phyloP scores from a whole-genome alignment of 306 rosid species.

The Lagenaria siceraria region DNA sequence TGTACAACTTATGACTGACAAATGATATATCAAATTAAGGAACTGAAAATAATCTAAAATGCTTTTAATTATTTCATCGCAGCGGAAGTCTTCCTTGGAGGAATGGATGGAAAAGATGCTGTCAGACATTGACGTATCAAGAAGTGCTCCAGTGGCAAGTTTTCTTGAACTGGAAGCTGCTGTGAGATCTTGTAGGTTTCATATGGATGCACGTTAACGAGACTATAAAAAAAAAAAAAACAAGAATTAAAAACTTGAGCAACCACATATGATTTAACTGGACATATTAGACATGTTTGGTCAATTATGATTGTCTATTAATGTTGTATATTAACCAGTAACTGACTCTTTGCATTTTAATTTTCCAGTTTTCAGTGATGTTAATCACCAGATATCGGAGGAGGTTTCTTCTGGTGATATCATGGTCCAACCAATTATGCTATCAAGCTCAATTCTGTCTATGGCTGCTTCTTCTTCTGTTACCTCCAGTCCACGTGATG shows the following conservation, averaged over 20 bases:
- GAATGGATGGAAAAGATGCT: constrained; percentile 75
- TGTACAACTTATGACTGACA: not conserved
- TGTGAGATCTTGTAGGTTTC: constrained; percentile 72
- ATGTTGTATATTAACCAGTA: constrained; percentile 3
- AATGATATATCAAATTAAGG: not conserved
- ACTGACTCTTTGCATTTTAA: constrained; percentile 12
- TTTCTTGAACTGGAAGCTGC: constrained; percentile 98
- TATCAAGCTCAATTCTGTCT: constrained; percentile 30
- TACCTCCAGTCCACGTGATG: constrained; percentile 42
- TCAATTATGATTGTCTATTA: not conserved
- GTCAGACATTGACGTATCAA: constrained; percentile 71
- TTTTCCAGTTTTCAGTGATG: constrained; percentile 55
- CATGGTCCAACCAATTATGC: constrained; percentile 25
- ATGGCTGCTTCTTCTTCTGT: constrained; percentile 29
- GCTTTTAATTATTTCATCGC: constrained; percentile 25
- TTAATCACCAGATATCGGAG: constrained; percentile 27
- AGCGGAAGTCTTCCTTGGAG: constrained; percentile 68
- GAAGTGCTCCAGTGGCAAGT: constrained; percentile 68
- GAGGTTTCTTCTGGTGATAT: constrained; percentile 29
- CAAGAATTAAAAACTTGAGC: not conserved
- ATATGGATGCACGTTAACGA: constrained; percentile 9
- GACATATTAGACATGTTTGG: not conserved
- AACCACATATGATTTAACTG: not conserved
- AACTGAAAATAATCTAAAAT: constrained; percentile 15
- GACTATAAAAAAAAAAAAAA: not conserved